These are phyloP conservation scores for Nakazawaea sp. DNA, from an alignment of 805 yeast genomes.

Conservation along the genomic window DNA sequence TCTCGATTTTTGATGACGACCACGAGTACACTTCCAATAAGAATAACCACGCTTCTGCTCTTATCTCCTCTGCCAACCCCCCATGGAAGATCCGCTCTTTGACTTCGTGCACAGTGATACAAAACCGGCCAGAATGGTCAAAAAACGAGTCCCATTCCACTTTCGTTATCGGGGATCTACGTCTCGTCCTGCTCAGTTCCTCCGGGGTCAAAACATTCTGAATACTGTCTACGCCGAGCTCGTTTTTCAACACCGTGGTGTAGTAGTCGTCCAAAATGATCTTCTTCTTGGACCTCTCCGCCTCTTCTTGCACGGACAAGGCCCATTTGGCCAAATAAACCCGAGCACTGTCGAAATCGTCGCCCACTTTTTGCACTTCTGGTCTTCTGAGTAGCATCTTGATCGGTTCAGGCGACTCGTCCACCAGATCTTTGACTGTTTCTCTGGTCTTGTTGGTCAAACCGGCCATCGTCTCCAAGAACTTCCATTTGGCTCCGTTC, in stretches of 20 bases:
- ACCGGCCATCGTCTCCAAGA: conserved; percentile 78
- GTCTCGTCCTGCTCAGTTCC: conserved; percentile 53
- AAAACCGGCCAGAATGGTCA: conserved; percentile 69
- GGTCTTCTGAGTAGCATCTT: conserved; percentile 62
- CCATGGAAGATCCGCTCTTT: conserved; percentile 87
- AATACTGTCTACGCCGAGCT: conserved; percentile 46
- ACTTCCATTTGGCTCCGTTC: conserved; percentile 75
- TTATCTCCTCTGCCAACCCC: conserved; percentile 53
- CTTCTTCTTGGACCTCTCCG: conserved; percentile 52
- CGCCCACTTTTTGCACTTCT: conserved; percentile 73
- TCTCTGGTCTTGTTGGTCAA: conserved; percentile 61
- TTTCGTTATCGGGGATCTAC: conserved; percentile 58
- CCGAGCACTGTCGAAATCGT: conserved; percentile 90
- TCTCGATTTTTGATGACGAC: conserved; percentile 70
- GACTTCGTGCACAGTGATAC: conserved; percentile 70
- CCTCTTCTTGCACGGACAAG: conserved; percentile 85
- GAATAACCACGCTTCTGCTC: conserved; percentile 83
- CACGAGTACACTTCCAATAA: conserved; percentile 81
- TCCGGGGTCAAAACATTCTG: conserved; percentile 46
- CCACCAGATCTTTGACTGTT: conserved; percentile 54
- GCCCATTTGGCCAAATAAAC: conserved; percentile 97
- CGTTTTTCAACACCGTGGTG: conserved; percentile 45
- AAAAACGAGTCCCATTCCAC: conserved; percentile 85
- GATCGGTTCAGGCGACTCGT: conserved; percentile 50
- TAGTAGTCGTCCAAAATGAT: conserved; percentile 56